A percentile compares a stretch with the other conserved stretches of the same genome.
phyloP scores from a whole-genome alignment of 2,329 filamentous ascomycete species.

The Periconia sp. region DNA sequence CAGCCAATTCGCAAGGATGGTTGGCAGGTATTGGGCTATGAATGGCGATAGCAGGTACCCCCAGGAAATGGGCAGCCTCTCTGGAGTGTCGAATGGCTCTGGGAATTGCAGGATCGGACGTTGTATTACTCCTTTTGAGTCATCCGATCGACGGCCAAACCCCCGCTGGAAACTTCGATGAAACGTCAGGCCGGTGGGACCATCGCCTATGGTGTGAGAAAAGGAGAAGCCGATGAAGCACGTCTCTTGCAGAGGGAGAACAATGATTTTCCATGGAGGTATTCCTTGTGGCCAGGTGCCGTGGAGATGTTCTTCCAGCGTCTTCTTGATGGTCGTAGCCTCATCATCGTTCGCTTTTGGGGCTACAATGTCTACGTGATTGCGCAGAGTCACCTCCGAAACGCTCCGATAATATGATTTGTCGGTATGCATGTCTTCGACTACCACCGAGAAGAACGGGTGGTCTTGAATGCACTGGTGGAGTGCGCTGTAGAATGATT shows the following conservation, averaged over 20 bases:
- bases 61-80: constrained; percentile 48
- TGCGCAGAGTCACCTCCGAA: constrained; percentile 36
- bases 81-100: constrained; percentile 43
- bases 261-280: constrained; percentile 50
- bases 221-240: constrained; percentile 45
- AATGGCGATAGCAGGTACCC: constrained; percentile 46
- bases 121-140: constrained; percentile 7
- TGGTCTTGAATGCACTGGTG: constrained; percentile 43
- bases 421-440: constrained; percentile 42
- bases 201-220: constrained; percentile 51
- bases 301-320: constrained; percentile 14
- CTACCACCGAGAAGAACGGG: constrained; percentile 41
- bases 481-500: constrained; percentile 25
- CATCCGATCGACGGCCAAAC: constrained; percentile 2
- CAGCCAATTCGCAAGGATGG: constrained; percentile 33
- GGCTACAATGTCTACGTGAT: constrained; percentile 43
- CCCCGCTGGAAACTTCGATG: constrained; percentile 44
- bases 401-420: constrained; percentile 38
- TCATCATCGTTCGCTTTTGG: neutral
- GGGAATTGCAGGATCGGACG: constrained; percentile 23
- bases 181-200: constrained; percentile 46
- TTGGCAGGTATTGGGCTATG: constrained; percentile 42
- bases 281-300: constrained; percentile 22
- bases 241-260: constrained; percentile 29
- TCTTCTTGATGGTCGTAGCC: neutral